Conservation (phyloP, 2,329 filamentous ascomycete species). For the Colletotrichum lindemuthianum region DNA sequence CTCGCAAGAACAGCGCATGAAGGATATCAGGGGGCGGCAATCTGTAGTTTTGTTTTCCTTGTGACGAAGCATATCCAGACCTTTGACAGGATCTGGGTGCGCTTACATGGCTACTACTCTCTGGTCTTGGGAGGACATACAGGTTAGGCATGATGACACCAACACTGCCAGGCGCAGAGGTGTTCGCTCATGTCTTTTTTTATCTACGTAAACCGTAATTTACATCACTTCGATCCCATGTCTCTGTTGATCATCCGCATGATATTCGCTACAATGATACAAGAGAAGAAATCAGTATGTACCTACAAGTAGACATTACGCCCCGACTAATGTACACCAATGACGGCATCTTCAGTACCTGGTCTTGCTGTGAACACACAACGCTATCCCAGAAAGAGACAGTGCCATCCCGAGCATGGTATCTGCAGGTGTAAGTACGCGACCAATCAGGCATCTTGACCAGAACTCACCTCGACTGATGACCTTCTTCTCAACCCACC, state of each 20-base stretch:
- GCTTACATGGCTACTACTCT: background rate
- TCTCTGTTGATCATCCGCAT: no score
- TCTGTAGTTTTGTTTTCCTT: background rate
- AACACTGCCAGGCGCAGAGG: constrained; percentile 26
- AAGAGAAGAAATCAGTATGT: no score
- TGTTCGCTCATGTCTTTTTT: constrained; percentile 8
- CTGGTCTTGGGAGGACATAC: constrained; percentile 1
- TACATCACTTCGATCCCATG: no score
- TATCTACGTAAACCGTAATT: background rate
- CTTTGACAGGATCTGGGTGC: constrained; percentile 18
- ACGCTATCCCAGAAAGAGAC: constrained; percentile 80
- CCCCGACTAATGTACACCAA: no score
- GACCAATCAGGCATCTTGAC: background rate
- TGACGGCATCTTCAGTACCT: background rate
- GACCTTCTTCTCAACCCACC: constrained; percentile 92
- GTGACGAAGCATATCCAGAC: constrained; percentile 1
- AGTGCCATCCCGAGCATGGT: constrained; percentile 85
- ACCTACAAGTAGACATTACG: no score
- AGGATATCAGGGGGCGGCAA: constrained; percentile 23
- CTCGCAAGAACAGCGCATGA: constrained; percentile 29
- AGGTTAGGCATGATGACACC: background rate
- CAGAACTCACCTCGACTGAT: constrained; percentile 77
- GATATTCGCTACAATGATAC: no score
- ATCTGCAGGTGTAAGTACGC: constrained; percentile 59
- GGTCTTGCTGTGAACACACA: constrained; percentile 80